These are phyloP conservation scores for Emmonsiellopsis sp. DNA, from an alignment of 2,329 filamentous ascomycete species.

Conservation along the genomic window DNA sequence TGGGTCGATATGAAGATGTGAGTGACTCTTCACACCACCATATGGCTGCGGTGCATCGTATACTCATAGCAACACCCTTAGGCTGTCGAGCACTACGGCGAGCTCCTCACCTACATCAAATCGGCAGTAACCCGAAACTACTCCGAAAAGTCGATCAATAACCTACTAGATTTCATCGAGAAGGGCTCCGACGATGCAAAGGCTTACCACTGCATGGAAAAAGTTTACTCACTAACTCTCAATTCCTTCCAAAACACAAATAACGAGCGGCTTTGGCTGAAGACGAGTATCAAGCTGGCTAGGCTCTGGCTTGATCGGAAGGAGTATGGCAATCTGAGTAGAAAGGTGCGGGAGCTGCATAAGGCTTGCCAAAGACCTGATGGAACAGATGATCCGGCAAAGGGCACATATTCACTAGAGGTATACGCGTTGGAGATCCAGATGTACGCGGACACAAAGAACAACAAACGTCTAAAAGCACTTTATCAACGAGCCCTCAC, in stretches of 20 bases:
- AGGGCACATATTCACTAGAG: conserved; percentile 92
- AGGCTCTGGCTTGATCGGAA: conserved; percentile 86
- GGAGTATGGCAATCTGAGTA: conserved; percentile 69
- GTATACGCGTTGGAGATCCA: conserved; percentile 96
- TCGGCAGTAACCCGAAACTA: conserved; percentile 96
- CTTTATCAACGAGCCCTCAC: conserved; percentile 85
- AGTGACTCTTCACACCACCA: conserved; percentile 3
- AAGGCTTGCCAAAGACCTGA: conserved; percentile 79
- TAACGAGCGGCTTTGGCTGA: conserved; percentile 93
- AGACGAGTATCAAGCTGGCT: conserved; percentile 95
- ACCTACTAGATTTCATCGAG: conserved; percentile 96
- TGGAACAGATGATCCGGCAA: conserved; percentile 73
- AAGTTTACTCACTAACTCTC: conserved; percentile 89
- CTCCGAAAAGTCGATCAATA: conserved; percentile 98
- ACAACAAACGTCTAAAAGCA: conserved; percentile 92
- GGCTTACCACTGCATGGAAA: conserved; percentile 75
- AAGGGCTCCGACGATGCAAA: conserved; percentile 69
- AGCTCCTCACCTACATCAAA: conserved; percentile 95
- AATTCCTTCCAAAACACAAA: conserved; percentile 95
- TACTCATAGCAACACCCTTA: conserved; percentile 30
- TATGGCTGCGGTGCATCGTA: not conserved
- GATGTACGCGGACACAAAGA: conserved; percentile 94
- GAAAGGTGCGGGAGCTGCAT: conserved; percentile 82
- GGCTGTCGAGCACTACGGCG: conserved; percentile 85
- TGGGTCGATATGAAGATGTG: conserved; percentile 79